Evolutionary conservation across 805 yeast species (phyloP).

Genomic region (Brettanomyces sp.): DNA sequence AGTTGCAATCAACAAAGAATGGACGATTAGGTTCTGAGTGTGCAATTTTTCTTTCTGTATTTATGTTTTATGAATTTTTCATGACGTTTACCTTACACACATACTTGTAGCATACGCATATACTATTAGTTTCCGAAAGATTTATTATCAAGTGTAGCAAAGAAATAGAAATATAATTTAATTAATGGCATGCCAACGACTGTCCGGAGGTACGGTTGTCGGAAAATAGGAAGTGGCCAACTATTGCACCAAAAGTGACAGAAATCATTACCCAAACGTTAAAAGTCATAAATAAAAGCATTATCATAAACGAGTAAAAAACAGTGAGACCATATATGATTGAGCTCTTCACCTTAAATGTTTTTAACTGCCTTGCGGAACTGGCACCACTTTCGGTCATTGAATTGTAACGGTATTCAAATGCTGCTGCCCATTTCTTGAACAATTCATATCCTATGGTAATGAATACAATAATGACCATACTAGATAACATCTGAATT

Average conservation of each 20-base stretch:
- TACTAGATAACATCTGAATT: constrained; percentile 24
- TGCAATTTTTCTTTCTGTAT: not conserved
- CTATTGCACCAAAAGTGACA: constrained; percentile 31
- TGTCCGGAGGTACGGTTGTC: constrained; percentile 8
- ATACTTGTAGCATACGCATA: no score
- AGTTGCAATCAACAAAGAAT: constrained; percentile 34
- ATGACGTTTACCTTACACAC: no score
- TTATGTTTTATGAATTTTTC: not conserved
- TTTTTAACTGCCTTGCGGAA: constrained; percentile 11
- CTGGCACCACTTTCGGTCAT: constrained; percentile 3
- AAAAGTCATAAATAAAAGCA: constrained; percentile 40
- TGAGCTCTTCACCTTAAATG: constrained; percentile 20
- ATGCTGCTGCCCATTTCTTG: constrained; percentile 16
- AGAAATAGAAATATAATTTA: not conserved
- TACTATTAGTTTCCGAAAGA: no score
- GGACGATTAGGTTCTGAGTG: constrained; percentile 27
- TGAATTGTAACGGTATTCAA: constrained; percentile 14
- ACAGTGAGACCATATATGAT: constrained; percentile 31
- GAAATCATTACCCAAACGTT: constrained; percentile 38
- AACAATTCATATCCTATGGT: constrained; percentile 29
- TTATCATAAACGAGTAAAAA: constrained; percentile 35
- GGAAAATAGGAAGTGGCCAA: constrained; percentile 27
- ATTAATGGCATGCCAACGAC: constrained; percentile 21
- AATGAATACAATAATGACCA: constrained; percentile 23
- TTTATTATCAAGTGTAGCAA: no score